phyloP scores from a whole-genome alignment of 2,329 filamentous ascomycete genomes.

The Alternaria arborescens region DNA sequence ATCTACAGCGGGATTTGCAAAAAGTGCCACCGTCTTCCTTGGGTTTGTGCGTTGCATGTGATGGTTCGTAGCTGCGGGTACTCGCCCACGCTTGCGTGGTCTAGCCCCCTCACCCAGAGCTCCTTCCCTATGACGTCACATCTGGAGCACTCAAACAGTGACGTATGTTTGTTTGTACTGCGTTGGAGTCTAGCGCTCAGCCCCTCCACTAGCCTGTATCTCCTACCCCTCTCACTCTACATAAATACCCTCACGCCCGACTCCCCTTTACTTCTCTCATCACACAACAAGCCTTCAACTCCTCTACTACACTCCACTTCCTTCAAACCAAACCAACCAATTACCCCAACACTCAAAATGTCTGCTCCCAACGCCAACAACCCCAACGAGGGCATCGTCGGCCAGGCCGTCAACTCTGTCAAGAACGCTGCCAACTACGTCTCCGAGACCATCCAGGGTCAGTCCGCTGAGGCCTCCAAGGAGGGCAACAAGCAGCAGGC shows the following conservation, averaged over 20 bases:
- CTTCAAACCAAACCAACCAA: slow-evolving; percentile 14
- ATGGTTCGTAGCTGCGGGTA: slow-evolving; percentile 8
- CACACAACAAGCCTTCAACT: slow-evolving; percentile 22
- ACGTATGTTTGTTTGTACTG: slow-evolving; percentile 13
- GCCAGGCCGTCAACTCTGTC: slow-evolving; percentile 51
- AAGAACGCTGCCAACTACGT: slow-evolving; percentile 74
- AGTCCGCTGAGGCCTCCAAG: slow-evolving; percentile 66
- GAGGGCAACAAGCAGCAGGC: slow-evolving; percentile 70
- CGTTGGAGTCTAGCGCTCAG: slow-evolving; percentile 3
- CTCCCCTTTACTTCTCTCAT: slow-evolving; percentile 20
- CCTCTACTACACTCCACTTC: slow-evolving; percentile 9
- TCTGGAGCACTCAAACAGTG: background rate
- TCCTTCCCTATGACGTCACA: slow-evolving; percentile 10
- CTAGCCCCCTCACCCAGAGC: slow-evolving; percentile 12
- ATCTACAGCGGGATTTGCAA: slow-evolving; percentile 23
- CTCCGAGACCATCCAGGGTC: slow-evolving; percentile 69
- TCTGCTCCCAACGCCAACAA: slow-evolving; percentile 56
- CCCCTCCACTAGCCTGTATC: slow-evolving; percentile 9
- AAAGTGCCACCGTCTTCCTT: slow-evolving; percentile 14
- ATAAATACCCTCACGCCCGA: slow-evolving; percentile 24
- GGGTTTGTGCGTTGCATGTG: slow-evolving; percentile 15
- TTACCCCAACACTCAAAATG: slow-evolving; percentile 47
- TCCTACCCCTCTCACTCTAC: slow-evolving; percentile 16
- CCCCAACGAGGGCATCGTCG: slow-evolving; percentile 56
- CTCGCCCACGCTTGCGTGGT: slow-evolving; percentile 5